Base-by-base conservation (phyloP, 352 stramenopile genomes). In the Sclerospora graminicola region DNA sequence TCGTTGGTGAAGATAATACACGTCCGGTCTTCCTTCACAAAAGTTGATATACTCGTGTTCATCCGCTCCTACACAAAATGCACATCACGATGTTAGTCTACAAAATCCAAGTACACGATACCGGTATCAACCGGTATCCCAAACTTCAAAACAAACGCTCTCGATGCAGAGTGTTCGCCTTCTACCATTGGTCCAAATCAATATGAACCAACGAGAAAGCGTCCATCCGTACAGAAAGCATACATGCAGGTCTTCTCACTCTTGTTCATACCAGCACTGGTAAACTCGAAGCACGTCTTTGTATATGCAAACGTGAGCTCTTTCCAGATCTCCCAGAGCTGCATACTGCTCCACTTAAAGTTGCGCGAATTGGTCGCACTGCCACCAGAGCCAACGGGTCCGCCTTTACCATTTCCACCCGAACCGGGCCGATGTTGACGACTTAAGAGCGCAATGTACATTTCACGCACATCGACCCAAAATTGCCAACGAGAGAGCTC, bases 291-390 rank as follows among this genome's bases (percentile, higher is more conserved):
- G 32, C 76, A 88, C 28, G 76, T 81, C 54, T 88, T 88, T 2
- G 76, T 85, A 52, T 88, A 85, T 21, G 73, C 76, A 47, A 85
- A 85, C 32, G 72, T 82, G 14, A 85, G 54, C 41, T 88, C 76
- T 41, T 88, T 88, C 72, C 76, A 88, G 33, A 88, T 85, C 45
- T 84, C 76, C 76, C 76, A 88, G 1, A 88, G 59, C 46, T 88
- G 76, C 72, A 85, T 84, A 35, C 63, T 82, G 48, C 70, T 85
- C 76, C 76, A 88, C 58, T 87, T 78, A 44, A 75, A 77, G 49
- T 74, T 82, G 16, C 66, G 69, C 38, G 69, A 67, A 24, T 66
- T 69, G 5, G 56, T 70, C 14, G 48, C 57, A 43, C 54, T 71
- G 11, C 57, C 47, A 26, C 57, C 54, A 1, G 30, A 53, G 20